phyloP scores from a whole-genome alignment of 2,329 filamentous ascomycete genomes.

The Cercospora sp. region DNA sequence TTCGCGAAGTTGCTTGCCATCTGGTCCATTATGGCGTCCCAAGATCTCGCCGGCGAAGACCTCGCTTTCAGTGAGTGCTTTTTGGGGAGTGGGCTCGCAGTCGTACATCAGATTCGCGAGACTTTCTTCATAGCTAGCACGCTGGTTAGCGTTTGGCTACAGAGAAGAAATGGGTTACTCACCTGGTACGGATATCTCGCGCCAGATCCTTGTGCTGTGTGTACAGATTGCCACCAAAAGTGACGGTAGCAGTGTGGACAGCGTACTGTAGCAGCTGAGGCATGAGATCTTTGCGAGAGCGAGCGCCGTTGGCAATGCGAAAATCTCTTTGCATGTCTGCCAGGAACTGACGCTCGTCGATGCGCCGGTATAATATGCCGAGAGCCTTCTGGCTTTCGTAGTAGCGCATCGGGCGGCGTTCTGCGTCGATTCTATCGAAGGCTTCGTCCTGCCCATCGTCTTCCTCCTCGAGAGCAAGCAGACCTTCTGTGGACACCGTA shows the following conservation, averaged over 20 bases:
- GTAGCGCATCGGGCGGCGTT: slow-evolving; percentile 50
- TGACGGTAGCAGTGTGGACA: slow-evolving; percentile 31
- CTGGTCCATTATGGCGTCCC: slow-evolving; percentile 46
- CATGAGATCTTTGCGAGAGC: slow-evolving; percentile 28
- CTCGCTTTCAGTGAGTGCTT: slow-evolving; percentile 53
- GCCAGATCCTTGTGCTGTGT: slow-evolving; percentile 43
- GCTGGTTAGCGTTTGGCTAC: not conserved
- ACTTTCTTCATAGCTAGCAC: slow-evolving; percentile 54
- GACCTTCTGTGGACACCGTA: slow-evolving; percentile 46
- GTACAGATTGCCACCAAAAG: slow-evolving; percentile 37
- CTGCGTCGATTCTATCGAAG: slow-evolving; percentile 35
- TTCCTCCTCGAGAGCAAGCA: slow-evolving; percentile 52
- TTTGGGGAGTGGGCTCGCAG: slow-evolving; percentile 45
- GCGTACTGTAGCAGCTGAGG: slow-evolving; percentile 46
- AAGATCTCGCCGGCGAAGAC: slow-evolving; percentile 61
- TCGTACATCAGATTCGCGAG: slow-evolving; percentile 52
- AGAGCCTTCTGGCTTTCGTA: slow-evolving; percentile 70
- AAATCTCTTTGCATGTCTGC: slow-evolving; percentile 43
- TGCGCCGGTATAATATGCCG: slow-evolving; percentile 68
- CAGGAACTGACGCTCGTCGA: slow-evolving; percentile 72
- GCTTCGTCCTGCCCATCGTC: slow-evolving; percentile 51
- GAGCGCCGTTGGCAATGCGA: slow-evolving; percentile 21
- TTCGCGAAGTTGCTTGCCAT: slow-evolving; percentile 39
- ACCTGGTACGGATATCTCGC: slow-evolving; percentile 51
- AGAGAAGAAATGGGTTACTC: slow-evolving; percentile 23